phyloP scores from a whole-genome alignment of 2,329 filamentous ascomycete genomes.

The Penicillium italicum region DNA sequence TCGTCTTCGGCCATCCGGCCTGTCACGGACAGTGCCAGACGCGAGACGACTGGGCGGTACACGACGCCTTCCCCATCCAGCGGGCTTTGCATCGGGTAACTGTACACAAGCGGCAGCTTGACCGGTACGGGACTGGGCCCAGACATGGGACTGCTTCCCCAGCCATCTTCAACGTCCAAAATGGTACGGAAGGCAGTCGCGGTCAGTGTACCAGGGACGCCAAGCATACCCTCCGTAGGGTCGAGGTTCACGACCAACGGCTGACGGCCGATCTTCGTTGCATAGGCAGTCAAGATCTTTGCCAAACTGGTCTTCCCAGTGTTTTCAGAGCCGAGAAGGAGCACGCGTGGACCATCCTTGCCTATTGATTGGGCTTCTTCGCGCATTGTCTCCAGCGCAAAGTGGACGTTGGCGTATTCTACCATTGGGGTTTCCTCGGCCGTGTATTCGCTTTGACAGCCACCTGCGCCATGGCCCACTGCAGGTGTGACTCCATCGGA shows the following conservation, averaged over 20 bases:
- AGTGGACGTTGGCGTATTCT: constrained; percentile 80
- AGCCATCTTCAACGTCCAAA: constrained; percentile 83
- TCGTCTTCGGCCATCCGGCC: constrained; percentile 73
- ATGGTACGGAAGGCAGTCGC: constrained; percentile 83
- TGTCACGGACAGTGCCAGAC: constrained; percentile 73
- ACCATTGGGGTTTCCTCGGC: constrained; percentile 79
- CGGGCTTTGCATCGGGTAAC: constrained; percentile 71
- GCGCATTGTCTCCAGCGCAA: constrained; percentile 73
- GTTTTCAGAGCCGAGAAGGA: constrained; percentile 74
- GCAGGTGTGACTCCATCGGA: constrained; percentile 30
- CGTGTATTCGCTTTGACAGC: constrained; percentile 64
- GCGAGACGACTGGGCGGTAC: constrained; percentile 70
- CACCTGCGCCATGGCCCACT: constrained; percentile 49
- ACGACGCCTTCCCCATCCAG: constrained; percentile 66
- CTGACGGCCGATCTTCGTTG: constrained; percentile 67
- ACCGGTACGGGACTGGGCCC: constrained; percentile 84
- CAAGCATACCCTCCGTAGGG: constrained; percentile 73
- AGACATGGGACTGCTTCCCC: constrained; percentile 86
- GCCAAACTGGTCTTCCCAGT: constrained; percentile 80
- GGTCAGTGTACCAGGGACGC: constrained; percentile 75
- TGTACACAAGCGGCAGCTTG: constrained; percentile 87
- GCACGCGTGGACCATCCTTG: constrained; percentile 69
- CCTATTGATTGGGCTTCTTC: constrained; percentile 53
- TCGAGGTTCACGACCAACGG: constrained; percentile 83
- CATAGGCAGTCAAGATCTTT: constrained; percentile 75